A percentile compares a stretch with the other conserved stretches of the same genome.
Evolutionary conservation across 2,329 filamentous ascomycete species (phyloP).

Genomic region (Fusarium bactridioides): DNA sequence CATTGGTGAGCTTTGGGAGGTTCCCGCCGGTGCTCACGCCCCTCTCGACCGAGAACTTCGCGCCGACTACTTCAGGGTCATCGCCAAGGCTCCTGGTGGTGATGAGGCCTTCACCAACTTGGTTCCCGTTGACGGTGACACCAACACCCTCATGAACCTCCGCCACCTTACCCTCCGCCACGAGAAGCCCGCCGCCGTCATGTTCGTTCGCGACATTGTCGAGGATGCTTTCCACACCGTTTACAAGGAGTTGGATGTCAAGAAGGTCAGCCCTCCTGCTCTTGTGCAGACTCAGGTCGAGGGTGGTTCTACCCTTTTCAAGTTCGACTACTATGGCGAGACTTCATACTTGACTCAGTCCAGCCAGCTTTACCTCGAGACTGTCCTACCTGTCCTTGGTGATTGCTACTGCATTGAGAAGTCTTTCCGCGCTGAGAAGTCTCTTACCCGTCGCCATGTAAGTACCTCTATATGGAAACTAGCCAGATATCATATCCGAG

Average conservation of each 20-base stretch:
- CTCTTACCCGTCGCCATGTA: conserved; percentile 84
- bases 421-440: conserved; percentile 98
- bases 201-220: conserved; percentile 85
- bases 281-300: conserved; percentile 96
- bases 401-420: conserved; percentile 99
- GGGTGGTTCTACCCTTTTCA: conserved; percentile 90
- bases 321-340: conserved; percentile 88
- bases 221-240: conserved; percentile 81
- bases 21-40: conserved; percentile 81
- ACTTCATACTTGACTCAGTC: conserved; percentile 95
- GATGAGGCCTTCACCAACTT: conserved; percentile 91
- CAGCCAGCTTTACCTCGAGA: conserved; percentile 97
- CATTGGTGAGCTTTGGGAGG: conserved; percentile 82
- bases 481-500: background rate
- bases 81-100: conserved; percentile 76
- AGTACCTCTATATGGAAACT: background rate
- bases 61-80: conserved; percentile 86
- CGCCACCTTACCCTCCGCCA: conserved; percentile 86
- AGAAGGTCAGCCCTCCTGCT: conserved; percentile 87
- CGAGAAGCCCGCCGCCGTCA: conserved; percentile 82
- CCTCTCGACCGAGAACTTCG: conserved; percentile 88
- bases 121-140: conserved; percentile 46
- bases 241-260: conserved; percentile 78
- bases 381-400: conserved; percentile 86
- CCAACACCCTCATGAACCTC: conserved; percentile 73